Conservation (phyloP, 257 asterid species). For the Catharanthus roseus region DNA sequence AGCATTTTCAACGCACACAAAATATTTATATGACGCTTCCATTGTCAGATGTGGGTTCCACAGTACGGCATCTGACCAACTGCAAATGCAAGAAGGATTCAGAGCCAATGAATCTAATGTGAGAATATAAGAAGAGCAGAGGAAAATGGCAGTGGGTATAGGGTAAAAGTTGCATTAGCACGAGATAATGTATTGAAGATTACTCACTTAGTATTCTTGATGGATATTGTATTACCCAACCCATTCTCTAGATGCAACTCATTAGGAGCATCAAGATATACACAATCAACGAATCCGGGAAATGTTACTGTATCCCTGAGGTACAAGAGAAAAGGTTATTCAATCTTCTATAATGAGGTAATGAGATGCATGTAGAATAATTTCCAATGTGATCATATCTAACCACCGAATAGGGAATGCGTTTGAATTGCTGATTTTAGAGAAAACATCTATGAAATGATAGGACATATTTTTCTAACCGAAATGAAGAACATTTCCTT, state of each 20-base stretch:
- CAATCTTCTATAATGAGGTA: background rate
- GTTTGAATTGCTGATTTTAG: background rate
- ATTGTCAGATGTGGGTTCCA: conserved; percentile 95
- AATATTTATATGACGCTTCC: conserved; percentile 85
- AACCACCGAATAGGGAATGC: background rate
- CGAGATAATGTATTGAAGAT: conserved; percentile 3
- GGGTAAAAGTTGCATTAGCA: background rate
- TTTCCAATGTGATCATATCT: background rate
- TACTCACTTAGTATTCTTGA: conserved; percentile 73
- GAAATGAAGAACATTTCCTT: background rate
- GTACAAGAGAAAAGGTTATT: conserved; percentile 12
- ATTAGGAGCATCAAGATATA: conserved; percentile 82
- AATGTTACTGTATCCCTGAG: conserved; percentile 76
- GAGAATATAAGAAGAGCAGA: conserved; percentile 2
- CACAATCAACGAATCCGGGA: conserved; percentile 95
- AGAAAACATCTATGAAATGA: conserved; percentile 1
- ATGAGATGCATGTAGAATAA: background rate
- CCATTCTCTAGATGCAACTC: conserved; percentile 81
- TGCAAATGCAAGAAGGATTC: conserved; percentile 20
- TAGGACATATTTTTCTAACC: no score
- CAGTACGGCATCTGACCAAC: conserved; percentile 93
- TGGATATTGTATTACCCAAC: conserved; percentile 64
- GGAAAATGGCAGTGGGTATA: background rate
- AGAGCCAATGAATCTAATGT: conserved; percentile 8
- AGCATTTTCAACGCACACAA: conserved; percentile 96